These are phyloP conservation scores for Pseudogymnoascus sp. DNA, from an alignment of 2,329 filamentous ascomycete species.

Conservation along the genomic window DNA sequence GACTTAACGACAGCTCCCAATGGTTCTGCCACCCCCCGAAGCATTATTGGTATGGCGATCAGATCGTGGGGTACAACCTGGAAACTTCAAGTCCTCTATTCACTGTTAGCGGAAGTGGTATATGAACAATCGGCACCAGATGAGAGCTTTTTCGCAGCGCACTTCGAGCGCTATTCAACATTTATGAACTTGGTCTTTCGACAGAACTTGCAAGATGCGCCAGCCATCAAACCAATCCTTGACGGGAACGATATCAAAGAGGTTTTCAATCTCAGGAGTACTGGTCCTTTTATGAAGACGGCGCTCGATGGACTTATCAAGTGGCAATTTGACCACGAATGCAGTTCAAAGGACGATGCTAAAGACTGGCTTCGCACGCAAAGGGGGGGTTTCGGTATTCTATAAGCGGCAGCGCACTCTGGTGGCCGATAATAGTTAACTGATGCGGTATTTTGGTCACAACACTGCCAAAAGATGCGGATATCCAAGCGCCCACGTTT, in stretches of 20 bases:
- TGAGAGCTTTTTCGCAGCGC: conserved; percentile 31
- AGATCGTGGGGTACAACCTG: neutral
- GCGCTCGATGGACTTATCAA: conserved; percentile 52
- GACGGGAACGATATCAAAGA: conserved; percentile 47
- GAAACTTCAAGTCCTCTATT: neutral
- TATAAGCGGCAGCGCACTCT: neutral
- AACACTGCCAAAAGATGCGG: too few species aligned
- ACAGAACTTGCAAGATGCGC: conserved; percentile 3
- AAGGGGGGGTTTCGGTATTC: neutral
- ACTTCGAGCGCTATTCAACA: conserved; percentile 23
- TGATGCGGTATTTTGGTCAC: too few species aligned
- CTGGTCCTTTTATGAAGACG: conserved; percentile 54
- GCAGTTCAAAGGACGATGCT: neutral
- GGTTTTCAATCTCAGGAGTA: conserved; percentile 38
- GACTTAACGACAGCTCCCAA: neutral
- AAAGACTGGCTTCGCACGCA: neutral
- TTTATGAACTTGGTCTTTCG: conserved; percentile 2
- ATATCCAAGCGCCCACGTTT: too few species aligned
- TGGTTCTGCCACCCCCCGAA: neutral
- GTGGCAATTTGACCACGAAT: conserved; percentile 48
- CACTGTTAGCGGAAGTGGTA: neutral
- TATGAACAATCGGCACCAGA: conserved; percentile 23
- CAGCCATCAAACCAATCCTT: neutral
- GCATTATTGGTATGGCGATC: neutral
- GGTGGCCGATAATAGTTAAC: neutral